Evolutionary conservation across 306 rosid species (phyloP).

Genomic region (Glycine tomentella): DNA sequence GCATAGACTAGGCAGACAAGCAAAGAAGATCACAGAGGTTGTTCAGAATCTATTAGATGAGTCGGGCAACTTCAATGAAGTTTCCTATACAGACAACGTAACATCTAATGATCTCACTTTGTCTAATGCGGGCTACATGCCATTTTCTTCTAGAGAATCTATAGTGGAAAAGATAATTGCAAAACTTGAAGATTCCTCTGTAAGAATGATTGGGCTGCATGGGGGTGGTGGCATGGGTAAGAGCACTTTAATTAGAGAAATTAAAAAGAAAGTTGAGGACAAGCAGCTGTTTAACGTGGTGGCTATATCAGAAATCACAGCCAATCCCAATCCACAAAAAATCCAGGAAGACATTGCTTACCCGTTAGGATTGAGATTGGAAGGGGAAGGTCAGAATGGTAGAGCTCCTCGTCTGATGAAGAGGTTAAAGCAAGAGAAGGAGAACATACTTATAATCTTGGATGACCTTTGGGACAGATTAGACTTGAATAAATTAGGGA

Average conservation of each 20-base stretch:
- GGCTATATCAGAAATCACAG: neutral
- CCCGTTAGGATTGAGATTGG: neutral
- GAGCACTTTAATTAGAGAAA: slow-evolving; percentile 21
- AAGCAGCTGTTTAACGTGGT: neutral
- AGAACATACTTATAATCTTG: slow-evolving; percentile 21
- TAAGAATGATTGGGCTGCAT: slow-evolving; percentile 13
- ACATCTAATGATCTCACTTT: neutral
- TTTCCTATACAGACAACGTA: neutral
- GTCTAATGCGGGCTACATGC: neutral
- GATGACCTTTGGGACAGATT: slow-evolving; percentile 36
- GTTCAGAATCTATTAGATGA: neutral
- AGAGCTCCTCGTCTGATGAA: neutral
- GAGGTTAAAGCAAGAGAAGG: neutral
- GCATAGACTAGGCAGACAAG: slow-evolving; percentile 30
- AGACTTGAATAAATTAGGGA: slow-evolving; percentile 38
- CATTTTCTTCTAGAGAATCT: neutral
- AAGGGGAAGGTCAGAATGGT: neutral
- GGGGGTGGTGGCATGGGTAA: slow-evolving; percentile 35
- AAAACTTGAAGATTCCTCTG: slow-evolving; percentile 9
- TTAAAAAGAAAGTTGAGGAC: neutral
- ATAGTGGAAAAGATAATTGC: neutral
- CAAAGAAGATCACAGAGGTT: neutral
- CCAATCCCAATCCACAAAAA: neutral
- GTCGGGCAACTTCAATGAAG: neutral
- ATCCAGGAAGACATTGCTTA: slow-evolving; percentile 27